Evolutionary conservation across 768 basidiomycete species (phyloP), one percentile per base, ranked within the genome.

Genomic region (Rhodocollybia butyracea): DNA sequence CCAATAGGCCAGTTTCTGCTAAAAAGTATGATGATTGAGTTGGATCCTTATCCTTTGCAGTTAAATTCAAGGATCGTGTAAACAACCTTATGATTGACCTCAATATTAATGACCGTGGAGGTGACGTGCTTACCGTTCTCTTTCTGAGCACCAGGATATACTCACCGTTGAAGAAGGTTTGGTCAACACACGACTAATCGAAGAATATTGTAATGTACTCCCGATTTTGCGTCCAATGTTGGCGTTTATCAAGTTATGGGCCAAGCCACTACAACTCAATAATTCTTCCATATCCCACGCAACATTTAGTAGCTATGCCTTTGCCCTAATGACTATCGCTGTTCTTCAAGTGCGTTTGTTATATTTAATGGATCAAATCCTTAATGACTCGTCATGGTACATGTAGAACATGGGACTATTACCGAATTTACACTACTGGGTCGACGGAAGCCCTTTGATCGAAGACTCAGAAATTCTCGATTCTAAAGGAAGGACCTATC

Each of bases 21-120:
- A 40, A 59, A 6, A 59, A 7, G 21, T n/a, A 30, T 19, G 22
- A n/a, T n/a, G n/a, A n/a, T n/a, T n/a, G n/a, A n/a, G n/a, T n/a
- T n/a, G n/a, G n/a, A n/a, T n/a, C n/a, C n/a, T n/a, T n/a, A n/a
- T n/a, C n/a, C n/a, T n/a, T n/a, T 36, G 8, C 60, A 85, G 84
- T 85, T 29, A 81, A 79, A 60, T 80, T 80, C 57, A 61, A 45
- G n/a, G 80, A 84, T 58, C 70, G 66, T 1, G n/a, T 8, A 2
- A 77, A 76, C 0, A 63, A 65, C 15, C 56, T 82, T 21, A 54
- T 72, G 1, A 76, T 80, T 56, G 85, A 86, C 58, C 67, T 88
- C 59, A 85, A 84, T 61, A 72, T 84, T 55, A 89, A 89, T 62
- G 77, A 84, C 27, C 80, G 77, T n/a, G n/a, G n/a, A n/a, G n/a